Evolutionary conservation across 1,139 yeast genomes (phyloP).

Genomic region (Kluyveromyces sp.): DNA sequence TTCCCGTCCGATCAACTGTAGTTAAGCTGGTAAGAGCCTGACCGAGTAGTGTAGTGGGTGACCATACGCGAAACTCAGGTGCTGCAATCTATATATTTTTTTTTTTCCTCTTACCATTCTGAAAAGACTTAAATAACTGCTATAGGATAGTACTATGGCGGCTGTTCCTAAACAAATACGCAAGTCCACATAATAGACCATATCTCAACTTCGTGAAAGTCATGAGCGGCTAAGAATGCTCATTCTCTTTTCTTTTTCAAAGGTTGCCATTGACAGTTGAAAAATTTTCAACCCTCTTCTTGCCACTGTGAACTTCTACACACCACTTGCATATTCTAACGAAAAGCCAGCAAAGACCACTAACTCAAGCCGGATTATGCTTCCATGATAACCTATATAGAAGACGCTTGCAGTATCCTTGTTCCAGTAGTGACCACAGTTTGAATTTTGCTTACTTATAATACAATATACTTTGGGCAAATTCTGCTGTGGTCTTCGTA

Average conservation of each 20-base stretch:
- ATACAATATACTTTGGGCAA: too few species aligned
- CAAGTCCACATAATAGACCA: too few species aligned
- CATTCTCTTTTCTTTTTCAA: background rate
- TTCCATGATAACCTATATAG: background rate
- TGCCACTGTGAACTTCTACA: background rate
- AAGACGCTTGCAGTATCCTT: background rate
- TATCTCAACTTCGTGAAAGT: too few species aligned
- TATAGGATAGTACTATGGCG: too few species aligned
- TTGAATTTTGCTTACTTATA: too few species aligned
- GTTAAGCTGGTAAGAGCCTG: conserved; percentile 47
- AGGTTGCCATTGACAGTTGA: background rate
- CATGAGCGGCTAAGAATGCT: background rate
- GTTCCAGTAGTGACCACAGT: too few species aligned
- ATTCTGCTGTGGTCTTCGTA: too few species aligned
- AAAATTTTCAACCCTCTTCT: background rate
- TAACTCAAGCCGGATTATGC: too few species aligned
- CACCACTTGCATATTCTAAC: too few species aligned
- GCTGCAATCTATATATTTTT: conserved; percentile 39
- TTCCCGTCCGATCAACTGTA: conserved; percentile 46
- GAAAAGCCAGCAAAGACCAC: too few species aligned
- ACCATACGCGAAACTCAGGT: conserved; percentile 48
- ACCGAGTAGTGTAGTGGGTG: conserved; percentile 49
- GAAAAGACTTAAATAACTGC: background rate
- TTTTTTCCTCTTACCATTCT: conserved; percentile 5
- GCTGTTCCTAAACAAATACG: too few species aligned